Evolutionary conservation across 1,139 yeast species (phyloP).

Genomic region (Kurtzmaniella quercitrusa): DNA sequence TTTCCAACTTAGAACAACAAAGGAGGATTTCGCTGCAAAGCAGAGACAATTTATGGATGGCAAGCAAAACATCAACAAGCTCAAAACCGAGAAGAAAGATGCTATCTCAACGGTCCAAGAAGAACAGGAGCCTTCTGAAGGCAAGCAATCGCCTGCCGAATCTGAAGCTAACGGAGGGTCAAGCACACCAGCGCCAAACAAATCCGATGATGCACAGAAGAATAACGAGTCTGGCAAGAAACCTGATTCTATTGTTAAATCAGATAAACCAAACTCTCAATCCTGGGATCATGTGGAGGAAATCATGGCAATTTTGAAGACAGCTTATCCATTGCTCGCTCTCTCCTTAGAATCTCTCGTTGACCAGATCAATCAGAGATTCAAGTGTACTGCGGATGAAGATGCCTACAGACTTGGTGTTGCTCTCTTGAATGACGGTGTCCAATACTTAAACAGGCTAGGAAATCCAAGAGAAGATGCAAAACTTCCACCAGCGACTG

Average conservation of each 20-base stretch:
- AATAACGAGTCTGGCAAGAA: slow-evolving; percentile 12
- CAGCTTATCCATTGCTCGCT: slow-evolving; percentile 93
- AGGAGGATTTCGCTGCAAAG: slow-evolving; percentile 86
- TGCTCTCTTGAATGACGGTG: slow-evolving; percentile 90
- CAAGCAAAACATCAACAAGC: slow-evolving; percentile 23
- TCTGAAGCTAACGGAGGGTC: background rate
- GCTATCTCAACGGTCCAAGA: slow-evolving; percentile 4
- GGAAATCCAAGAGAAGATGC: slow-evolving; percentile 87
- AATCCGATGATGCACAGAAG: slow-evolving; percentile 7
- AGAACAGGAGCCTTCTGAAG: slow-evolving; percentile 4
- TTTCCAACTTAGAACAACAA: slow-evolving; percentile 90
- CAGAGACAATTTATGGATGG: slow-evolving; percentile 75
- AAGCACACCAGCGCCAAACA: slow-evolving; percentile 1
- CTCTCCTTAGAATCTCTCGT: slow-evolving; percentile 90
- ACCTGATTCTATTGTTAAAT: slow-evolving; percentile 7
- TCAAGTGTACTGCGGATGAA: slow-evolving; percentile 93
- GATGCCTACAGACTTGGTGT: slow-evolving; percentile 93
- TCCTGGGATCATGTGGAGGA: slow-evolving; percentile 97
- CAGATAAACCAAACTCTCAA: slow-evolving; percentile 34
- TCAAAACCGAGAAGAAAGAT: slow-evolving; percentile 4
- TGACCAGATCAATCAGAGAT: slow-evolving; percentile 91
- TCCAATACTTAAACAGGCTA: slow-evolving; percentile 78
- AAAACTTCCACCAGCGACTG: slow-evolving; percentile 86
- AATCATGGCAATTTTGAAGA: slow-evolving; percentile 89
- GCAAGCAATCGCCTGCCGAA: slow-evolving; percentile 1